Conservation (phyloP, 192 early-diverging fungal species). For the Umbelopsis sp. region DNA sequence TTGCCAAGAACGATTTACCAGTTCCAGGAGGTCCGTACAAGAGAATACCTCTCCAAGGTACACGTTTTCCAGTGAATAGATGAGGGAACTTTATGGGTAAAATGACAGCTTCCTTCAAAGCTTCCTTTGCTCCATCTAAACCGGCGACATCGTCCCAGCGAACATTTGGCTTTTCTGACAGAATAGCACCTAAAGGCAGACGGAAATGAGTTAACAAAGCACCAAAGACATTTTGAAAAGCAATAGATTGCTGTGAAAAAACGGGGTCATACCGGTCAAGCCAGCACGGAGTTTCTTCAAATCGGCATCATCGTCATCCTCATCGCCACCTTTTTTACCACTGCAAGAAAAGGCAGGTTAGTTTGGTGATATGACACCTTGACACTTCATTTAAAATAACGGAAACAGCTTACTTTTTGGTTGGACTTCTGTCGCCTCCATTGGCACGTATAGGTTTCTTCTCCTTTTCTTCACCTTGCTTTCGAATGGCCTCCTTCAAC, state of each 20-base stretch:
- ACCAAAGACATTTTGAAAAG: conserved; percentile 3
- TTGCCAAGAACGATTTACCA: conserved; percentile 95
- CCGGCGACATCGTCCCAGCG: conserved; percentile 98
- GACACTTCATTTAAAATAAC: too few relatives aligned
- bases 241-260: background rate
- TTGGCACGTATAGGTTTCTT: conserved; percentile 64
- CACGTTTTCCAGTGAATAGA: conserved; percentile 91
- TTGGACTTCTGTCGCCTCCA: conserved; percentile 40
- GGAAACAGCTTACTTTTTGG: conserved; percentile 36
- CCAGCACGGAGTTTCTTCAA: conserved; percentile 75
- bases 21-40: conserved; percentile 98
- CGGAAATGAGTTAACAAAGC: background rate
- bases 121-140: conserved; percentile 92
- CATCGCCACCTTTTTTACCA: conserved; percentile 34
- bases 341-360: background rate
- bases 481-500: conserved; percentile 84
- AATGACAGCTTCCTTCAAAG: conserved; percentile 98
- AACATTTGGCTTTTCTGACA: conserved; percentile 96
- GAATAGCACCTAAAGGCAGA: conserved; percentile 67
- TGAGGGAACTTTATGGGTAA: conserved; percentile 97
- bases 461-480: conserved; percentile 66
- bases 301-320: conserved; percentile 69
- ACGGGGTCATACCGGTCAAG: conserved; percentile 45
- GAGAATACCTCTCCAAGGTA: conserved; percentile 96
- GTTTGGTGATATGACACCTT: too few relatives aligned